A percentile compares a stretch with the other conserved stretches of the same genome.
Evolutionary conservation across 306 rosid genomes (phyloP).

Genomic region (Prunus mume): DNA sequence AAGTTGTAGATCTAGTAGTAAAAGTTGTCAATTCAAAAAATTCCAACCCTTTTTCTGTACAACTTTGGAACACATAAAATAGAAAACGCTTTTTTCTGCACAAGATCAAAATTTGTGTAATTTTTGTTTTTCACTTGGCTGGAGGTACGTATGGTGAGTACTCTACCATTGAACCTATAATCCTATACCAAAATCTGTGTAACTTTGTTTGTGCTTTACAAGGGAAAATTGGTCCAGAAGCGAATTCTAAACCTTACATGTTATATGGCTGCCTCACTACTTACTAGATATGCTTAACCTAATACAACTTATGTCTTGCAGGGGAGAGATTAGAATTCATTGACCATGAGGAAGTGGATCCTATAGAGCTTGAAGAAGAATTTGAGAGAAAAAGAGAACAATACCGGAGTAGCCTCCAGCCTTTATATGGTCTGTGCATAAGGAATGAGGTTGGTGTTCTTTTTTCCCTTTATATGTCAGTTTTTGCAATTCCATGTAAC

Average conservation of each 20-base stretch:
- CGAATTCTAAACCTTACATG: not conserved
- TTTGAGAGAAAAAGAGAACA: conserved; percentile 9
- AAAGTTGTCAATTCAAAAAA: too few species aligned
- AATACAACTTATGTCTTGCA: not conserved
- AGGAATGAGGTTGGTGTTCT: conserved; percentile 9
- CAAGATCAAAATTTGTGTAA: too few species aligned
- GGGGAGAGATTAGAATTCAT: conserved; percentile 16
- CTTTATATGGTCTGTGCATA: conserved; percentile 11
- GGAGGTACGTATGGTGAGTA: too few species aligned
- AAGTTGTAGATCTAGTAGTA: too few species aligned
- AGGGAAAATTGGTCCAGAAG: not conserved
- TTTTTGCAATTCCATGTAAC: not conserved
- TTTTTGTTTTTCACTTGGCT: too few species aligned
- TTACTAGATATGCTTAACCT: not conserved
- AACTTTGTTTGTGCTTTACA: too few species aligned
- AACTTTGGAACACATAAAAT: too few species aligned
- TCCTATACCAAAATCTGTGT: not conserved
- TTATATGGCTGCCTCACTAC: not conserved
- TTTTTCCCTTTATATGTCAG: not conserved
- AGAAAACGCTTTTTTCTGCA: too few species aligned
- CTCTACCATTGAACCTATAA: not conserved
- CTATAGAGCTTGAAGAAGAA: conserved; percentile 15
- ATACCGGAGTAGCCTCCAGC: conserved; percentile 14
- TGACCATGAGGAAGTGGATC: conserved; percentile 14
- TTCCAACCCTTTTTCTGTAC: too few species aligned